Evolutionary conservation across 495 filamentous ascomycete species (phyloP).

Genomic region (Trichoderma asperelloides): DNA sequence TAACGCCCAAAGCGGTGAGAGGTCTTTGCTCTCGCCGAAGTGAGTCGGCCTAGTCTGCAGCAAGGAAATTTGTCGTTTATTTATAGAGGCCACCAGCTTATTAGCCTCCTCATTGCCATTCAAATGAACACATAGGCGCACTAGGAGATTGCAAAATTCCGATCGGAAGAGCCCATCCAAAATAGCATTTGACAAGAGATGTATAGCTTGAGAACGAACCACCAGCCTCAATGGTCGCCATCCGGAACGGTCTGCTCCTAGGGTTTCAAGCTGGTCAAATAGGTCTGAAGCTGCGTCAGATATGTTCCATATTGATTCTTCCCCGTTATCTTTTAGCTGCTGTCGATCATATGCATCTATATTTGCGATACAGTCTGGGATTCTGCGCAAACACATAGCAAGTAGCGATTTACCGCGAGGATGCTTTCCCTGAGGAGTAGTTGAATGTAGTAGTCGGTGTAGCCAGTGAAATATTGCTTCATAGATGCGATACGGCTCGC

Average conservation of each 20-base stretch:
- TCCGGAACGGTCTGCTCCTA: constrained; percentile 45
- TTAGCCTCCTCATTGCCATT: constrained; percentile 32
- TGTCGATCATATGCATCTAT: constrained; percentile 45
- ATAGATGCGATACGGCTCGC: constrained; percentile 17
- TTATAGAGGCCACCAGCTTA: constrained; percentile 26
- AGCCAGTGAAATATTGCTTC: constrained; percentile 40
- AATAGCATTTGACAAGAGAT: constrained; percentile 37
- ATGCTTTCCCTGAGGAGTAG: constrained; percentile 14
- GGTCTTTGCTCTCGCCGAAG: neutral
- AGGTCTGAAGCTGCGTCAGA: constrained; percentile 38
- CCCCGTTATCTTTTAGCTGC: constrained; percentile 43
- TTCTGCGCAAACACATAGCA: constrained; percentile 53
- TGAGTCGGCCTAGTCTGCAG: constrained; percentile 24
- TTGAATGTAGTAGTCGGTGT: constrained; percentile 39
- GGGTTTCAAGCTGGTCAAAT: constrained; percentile 57
- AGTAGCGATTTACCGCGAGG: constrained; percentile 40
- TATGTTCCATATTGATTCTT: constrained; percentile 27
- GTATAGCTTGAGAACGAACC: constrained; percentile 58
- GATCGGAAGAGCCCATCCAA: constrained; percentile 18
- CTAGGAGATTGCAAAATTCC: constrained; percentile 27
- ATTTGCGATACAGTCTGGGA: constrained; percentile 54
- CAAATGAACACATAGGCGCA: constrained; percentile 32
- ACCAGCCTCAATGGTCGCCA: constrained; percentile 59
- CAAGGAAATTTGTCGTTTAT: constrained; percentile 25
- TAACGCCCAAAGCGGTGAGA: neutral